Conservation (phyloP, 352 stramenopile species). For the Phytopythium kandeliae region DNA sequence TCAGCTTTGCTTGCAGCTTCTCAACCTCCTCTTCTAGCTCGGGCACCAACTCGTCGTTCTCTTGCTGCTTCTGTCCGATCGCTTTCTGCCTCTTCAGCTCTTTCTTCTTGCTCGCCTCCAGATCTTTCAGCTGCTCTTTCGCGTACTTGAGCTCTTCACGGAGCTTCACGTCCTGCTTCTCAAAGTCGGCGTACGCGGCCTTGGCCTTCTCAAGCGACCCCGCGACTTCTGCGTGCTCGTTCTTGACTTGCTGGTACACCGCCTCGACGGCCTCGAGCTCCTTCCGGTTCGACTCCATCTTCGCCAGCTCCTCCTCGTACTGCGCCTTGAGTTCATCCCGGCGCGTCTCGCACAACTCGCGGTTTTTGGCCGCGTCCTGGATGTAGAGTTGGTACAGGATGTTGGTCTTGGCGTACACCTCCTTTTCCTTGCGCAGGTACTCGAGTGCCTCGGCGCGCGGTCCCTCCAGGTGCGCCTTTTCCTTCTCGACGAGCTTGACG, state of each 20-base stretch:
- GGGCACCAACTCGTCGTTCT: constrained; percentile 87
- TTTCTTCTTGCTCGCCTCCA: constrained; percentile 86
- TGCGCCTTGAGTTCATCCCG: constrained; percentile 70
- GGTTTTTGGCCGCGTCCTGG: constrained; percentile 75
- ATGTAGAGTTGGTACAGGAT: constrained; percentile 95
- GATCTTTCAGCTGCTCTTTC: constrained; percentile 91
- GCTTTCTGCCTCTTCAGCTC: constrained; percentile 91
- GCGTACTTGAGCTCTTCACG: constrained; percentile 96
- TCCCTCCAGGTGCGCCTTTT: constrained; percentile 92
- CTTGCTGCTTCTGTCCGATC: constrained; percentile 68
- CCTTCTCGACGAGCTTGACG: constrained; percentile 98
- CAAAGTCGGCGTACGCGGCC: constrained; percentile 92
- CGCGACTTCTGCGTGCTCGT: constrained; percentile 82
- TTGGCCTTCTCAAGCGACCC: constrained; percentile 89
- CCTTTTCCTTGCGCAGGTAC: constrained; percentile 93
- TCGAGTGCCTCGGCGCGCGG: constrained; percentile 94
- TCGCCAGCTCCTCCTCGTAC: constrained; percentile 58
- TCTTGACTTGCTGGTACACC: constrained; percentile 75
- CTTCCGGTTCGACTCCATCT: constrained; percentile 72
- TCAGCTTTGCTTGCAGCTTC: constrained; percentile 58
- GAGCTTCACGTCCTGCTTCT: constrained; percentile 97
- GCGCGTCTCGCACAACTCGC: constrained; percentile 55
- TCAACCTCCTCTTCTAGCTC: constrained; percentile 83
- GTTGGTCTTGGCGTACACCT: constrained; percentile 96
- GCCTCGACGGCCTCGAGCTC: constrained; percentile 80